These are phyloP conservation scores for Lojkania enalia DNA, from an alignment of 2,329 filamentous ascomycete genomes.

Conservation along the genomic window DNA sequence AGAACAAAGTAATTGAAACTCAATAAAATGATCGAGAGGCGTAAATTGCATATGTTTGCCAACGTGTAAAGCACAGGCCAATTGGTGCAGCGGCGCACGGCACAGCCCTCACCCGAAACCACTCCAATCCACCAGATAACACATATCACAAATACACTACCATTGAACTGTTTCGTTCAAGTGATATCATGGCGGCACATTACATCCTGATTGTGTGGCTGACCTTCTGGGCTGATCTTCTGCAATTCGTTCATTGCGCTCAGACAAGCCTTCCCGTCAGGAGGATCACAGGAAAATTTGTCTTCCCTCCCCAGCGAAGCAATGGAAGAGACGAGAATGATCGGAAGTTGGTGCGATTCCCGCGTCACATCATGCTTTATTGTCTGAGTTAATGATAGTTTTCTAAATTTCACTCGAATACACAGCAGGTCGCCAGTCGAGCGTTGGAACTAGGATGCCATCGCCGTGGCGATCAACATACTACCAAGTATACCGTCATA, in stretches of 20 bases:
- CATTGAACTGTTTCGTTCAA: background rate
- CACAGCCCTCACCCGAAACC: background rate
- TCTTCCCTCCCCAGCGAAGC: background rate
- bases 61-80: background rate
- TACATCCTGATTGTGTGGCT: background rate
- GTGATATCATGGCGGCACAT: background rate
- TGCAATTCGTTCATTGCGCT: background rate
- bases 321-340: background rate
- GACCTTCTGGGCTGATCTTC: background rate
- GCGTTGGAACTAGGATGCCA: background rate
- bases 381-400: background rate
- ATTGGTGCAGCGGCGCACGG: background rate
- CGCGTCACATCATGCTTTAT: background rate
- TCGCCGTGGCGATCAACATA: background rate
- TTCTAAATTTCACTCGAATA: background rate
- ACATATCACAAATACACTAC: background rate
- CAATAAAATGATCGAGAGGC: background rate
- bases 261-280: background rate
- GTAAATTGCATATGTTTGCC: background rate
- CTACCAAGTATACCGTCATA: background rate
- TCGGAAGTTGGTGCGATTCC: background rate
- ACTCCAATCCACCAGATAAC: background rate
- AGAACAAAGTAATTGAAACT: background rate
- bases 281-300: background rate
- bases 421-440: background rate